A percentile compares a stretch with the other conserved stretches of the same genome.
Evolutionary conservation across 2,329 filamentous ascomycete species (phyloP).

Genomic region (Dactylellina haptotyla): DNA sequence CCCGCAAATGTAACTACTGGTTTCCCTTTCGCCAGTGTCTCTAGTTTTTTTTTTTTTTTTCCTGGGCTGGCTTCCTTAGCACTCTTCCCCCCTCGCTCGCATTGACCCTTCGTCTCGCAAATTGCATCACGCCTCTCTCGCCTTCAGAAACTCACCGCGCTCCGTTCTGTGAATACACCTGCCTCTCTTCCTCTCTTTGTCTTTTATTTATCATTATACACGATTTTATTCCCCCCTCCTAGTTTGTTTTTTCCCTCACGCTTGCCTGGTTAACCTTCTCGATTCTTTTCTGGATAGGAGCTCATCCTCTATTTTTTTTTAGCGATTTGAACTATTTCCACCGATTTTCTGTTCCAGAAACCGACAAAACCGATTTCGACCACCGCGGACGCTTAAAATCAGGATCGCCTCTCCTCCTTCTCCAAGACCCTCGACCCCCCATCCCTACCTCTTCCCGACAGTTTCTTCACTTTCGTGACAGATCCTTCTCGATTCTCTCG

Average conservation of each 20-base stretch:
- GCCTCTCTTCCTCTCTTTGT: conserved; percentile 33
- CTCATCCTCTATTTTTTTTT: conserved; percentile 44
- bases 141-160: conserved; percentile 52
- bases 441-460: conserved; percentile 1
- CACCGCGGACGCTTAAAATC: conserved; percentile 36
- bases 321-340: conserved; percentile 37
- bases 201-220: conserved; percentile 9
- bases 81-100: conserved; percentile 41
- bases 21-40: conserved; percentile 34
- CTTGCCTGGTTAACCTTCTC: conserved; percentile 13
- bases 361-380: conserved; percentile 30
- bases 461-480: conserved; percentile 33
- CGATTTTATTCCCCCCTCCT: no score
- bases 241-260: background rate
- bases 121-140: conserved; percentile 52
- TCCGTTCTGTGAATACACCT: conserved; percentile 48
- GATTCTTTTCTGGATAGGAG: conserved; percentile 48
- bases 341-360: conserved; percentile 32
- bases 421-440: background rate
- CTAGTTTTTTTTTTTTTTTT: conserved; percentile 22
- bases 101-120: conserved; percentile 54
- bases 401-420: conserved; percentile 20
- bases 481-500: conserved; percentile 11
- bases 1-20: conserved; percentile 34
- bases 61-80: conserved; percentile 11